Conservation (phyloP, 164 flowering plant genomes). For the Nelumbo lutea region DNA sequence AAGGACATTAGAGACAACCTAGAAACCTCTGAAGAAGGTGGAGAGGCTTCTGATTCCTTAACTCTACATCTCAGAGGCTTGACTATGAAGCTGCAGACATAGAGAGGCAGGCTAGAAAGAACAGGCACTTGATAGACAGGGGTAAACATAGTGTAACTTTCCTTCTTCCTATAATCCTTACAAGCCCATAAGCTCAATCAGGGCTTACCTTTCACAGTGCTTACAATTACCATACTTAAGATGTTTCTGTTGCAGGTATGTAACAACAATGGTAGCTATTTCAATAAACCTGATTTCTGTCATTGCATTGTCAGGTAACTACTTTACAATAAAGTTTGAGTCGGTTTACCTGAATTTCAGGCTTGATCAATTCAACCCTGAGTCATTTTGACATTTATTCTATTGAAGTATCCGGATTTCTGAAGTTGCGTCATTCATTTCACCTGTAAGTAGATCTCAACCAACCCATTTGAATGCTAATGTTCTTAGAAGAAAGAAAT, state of each 20-base stretch:
- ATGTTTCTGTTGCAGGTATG: slow-evolving; percentile 40
- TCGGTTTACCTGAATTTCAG: too few relatives aligned
- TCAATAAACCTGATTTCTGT: slow-evolving; percentile 45
- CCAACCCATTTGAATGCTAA: background rate
- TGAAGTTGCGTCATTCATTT: slow-evolving; percentile 29
- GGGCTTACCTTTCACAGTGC: too few relatives aligned
- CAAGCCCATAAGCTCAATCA: too few relatives aligned
- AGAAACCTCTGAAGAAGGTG: slow-evolving; percentile 2
- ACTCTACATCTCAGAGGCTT: slow-evolving; percentile 46
- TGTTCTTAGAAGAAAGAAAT: too few relatives aligned
- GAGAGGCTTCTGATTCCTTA: slow-evolving; percentile 39
- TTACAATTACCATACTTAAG: too few relatives aligned
- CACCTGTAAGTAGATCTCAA: slow-evolving; percentile 36
- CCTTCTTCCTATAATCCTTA: slow-evolving; percentile 1
- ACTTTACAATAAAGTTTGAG: too few relatives aligned
- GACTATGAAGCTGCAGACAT: slow-evolving; percentile 53
- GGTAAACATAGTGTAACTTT: slow-evolving; percentile 48
- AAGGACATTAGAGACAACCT: slow-evolving; percentile 38
- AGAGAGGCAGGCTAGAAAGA: slow-evolving; percentile 47
- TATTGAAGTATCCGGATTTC: slow-evolving; percentile 50
- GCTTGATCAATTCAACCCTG: background rate
- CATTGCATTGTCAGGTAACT: slow-evolving; percentile 51
- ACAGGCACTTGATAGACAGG: slow-evolving; percentile 45
- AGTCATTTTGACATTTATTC: slow-evolving; percentile 3
- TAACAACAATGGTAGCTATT: slow-evolving; percentile 34